These are phyloP conservation scores for Atkinsonella texensis DNA, from an alignment of 2,329 filamentous ascomycete genomes.

Conservation along the genomic window DNA sequence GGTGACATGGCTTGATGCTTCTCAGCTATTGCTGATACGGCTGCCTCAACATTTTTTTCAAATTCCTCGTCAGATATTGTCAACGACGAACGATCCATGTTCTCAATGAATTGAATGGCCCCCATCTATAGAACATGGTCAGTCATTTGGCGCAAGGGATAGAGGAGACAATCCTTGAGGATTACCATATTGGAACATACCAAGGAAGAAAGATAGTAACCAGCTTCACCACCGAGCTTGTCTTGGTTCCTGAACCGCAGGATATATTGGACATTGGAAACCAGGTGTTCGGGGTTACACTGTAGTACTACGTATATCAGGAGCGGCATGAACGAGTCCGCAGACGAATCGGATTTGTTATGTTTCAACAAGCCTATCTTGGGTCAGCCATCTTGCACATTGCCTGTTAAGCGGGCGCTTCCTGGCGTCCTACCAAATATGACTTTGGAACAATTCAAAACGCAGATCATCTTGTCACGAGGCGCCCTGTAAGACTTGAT, in stretches of 20 bases:
- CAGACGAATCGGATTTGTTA: conserved; percentile 84
- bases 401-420: not conserved
- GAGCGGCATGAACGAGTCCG: conserved; percentile 89
- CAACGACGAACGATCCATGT: conserved; percentile 82
- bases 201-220: conserved; percentile 92
- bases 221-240: conserved; percentile 92
- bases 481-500: conserved; percentile 97
- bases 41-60: conserved; percentile 88
- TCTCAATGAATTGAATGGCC: conserved; percentile 93
- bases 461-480: conserved; percentile 95
- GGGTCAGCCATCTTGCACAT: not conserved
- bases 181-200: conserved; percentile 26
- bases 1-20: conserved; percentile 54
- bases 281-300: conserved; percentile 87
- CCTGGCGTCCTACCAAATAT: conserved; percentile 64
- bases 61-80: conserved; percentile 95
- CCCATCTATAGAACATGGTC: conserved; percentile 50
- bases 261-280: conserved; percentile 98
- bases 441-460: conserved; percentile 97
- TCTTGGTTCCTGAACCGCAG: conserved; percentile 94
- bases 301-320: conserved; percentile 93
- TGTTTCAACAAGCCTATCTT: conserved; percentile 69
- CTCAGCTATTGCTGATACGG: conserved; percentile 90
- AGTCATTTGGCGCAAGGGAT: not conserved
- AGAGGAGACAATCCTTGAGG: too few relatives aligned